Percentiles rank a stretch among this genome's conserved stretches.
These are phyloP conservation scores for Linum lewisii DNA, from an alignment of 345 rosid species.

Conservation along the genomic window DNA sequence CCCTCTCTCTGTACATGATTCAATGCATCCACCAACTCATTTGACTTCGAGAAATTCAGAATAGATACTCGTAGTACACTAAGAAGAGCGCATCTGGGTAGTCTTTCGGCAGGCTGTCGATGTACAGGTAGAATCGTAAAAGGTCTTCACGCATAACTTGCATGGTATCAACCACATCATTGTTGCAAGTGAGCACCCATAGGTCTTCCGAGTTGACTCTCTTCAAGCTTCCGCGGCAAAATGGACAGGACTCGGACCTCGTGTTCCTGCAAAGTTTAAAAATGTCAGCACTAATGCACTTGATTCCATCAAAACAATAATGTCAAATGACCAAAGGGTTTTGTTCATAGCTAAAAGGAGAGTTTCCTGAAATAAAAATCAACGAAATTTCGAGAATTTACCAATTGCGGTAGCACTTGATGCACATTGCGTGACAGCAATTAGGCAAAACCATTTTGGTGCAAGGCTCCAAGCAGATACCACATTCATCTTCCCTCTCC, in stretches of 20 bases:
- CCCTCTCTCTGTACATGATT: constrained; percentile 43
- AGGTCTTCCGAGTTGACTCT: constrained; percentile 91
- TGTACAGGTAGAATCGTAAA: constrained; percentile 62
- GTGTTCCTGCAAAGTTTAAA: constrained; percentile 49
- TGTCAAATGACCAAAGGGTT: neutral
- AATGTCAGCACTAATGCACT: neutral
- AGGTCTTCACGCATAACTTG: constrained; percentile 62
- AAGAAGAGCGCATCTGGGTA: constrained; percentile 72
- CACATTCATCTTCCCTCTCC: constrained; percentile 71
- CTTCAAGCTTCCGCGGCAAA: constrained; percentile 87
- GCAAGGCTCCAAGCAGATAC: constrained; percentile 95
- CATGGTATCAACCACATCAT: constrained; percentile 72
- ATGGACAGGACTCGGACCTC: constrained; percentile 91
- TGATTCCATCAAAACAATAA: too few species aligned
- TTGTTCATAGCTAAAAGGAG: neutral
- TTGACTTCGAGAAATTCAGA: constrained; percentile 25
- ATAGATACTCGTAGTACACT: constrained; percentile 73
- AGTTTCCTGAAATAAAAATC: neutral
- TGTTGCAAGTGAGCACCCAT: constrained; percentile 85
- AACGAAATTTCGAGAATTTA: constrained; percentile 14
- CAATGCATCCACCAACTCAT: too few species aligned
- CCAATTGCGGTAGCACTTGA: constrained; percentile 95
- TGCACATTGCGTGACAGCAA: constrained; percentile 96
- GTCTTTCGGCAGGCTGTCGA: constrained; percentile 74
- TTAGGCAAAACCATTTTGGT: constrained; percentile 86